Base-by-base conservation (phyloP, 352 stramenopile species). In the Phytophthora colocasiae region DNA sequence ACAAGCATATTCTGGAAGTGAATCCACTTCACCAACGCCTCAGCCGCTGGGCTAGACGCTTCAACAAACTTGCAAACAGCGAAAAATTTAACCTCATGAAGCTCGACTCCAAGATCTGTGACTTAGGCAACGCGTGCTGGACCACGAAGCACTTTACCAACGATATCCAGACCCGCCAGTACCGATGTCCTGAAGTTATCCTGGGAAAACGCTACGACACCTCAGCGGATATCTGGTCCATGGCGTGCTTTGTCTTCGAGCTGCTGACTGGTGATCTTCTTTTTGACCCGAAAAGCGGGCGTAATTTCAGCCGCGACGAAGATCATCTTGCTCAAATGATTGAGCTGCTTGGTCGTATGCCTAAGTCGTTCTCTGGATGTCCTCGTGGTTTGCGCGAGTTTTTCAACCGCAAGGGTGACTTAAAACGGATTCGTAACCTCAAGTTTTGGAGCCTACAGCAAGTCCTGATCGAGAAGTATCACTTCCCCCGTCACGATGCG, bases 91-190 rank as follows among this genome's bases (percentile, higher is more conserved):
- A 92, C 8, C 60, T 89, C 49, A 75, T 90, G 54, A 74, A 80
- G 24, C 77, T 96, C 32, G 73, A 87, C 36, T 74, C 77, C 9
- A 96, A 97, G 62, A 83, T 99, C 45, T 98, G 99, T 29, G 98
- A 99, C 83, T 77, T 99, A n/a, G 98, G 98, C 57, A 99, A 99
- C 74, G 97, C 98, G 1, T 99, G 98, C 77, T 99, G 97, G 97
- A 99, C 93, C 15, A 81, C 98, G 64, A 97, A 98, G 62, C 98
- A 99, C 79, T 99, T 99, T 73, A 99, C 97, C 43, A 96, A 99
- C 70, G 98, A 99, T 71, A 99, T 99, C 68, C 98, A 99, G 78
- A 99, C 98, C 19, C 87, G 98, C n/a, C 98, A 99, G 82, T 99
- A 99, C 75, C 92, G 98, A 5, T 97, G 91, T 38, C 98, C 98